Evolutionary conservation across 2,329 filamentous ascomycete genomes (phyloP), one percentile per base, ranked within the genome.

Genomic region (Venturia nashicola): DNA sequence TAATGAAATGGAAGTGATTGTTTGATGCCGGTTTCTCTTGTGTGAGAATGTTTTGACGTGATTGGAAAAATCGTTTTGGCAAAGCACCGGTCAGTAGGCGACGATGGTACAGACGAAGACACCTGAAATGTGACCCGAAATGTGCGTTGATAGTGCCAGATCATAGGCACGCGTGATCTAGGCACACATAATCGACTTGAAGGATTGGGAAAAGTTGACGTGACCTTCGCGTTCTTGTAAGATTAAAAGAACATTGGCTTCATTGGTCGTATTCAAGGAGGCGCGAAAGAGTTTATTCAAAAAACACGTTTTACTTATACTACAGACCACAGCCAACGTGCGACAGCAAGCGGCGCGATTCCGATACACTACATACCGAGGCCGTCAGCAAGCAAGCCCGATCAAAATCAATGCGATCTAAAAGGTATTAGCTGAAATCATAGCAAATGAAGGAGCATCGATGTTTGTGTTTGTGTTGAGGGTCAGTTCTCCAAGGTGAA

Each of bases 401-500:
- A 2, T 3, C 9, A 11, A 14, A 57, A 8, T 18, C 9, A 9
- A 1, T 3, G 5, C 6, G 11, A n/a, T 4, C 51, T 57, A 20
- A 11, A 36, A n/a, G 9, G 11, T 20, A 27, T 57, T 61, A 46
- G 59, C 20, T 27, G 59, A 43, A 46, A 9, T 27, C 39, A 14
- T 43, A 61, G 27, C 40, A 39, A 18, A 12, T 48, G 36, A 27
- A 36, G 16, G 40, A n/a, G 44, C 40, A 59, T 34, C 36, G n/a
- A 23, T 20, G 32, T 20, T 40, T 20, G 59, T 20, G 27, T 51
- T 65, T 60, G 66, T 70, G 5, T 36, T 57, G 51, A 36, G 51
- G 51, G 51, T 85, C 83, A 85, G 83, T 79, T 86, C 83, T 85
- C 83, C 83, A 85, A 85, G 81, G 81, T 85, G 82, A 84, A 80